These are phyloP conservation scores for Aspergillus fijiensis DNA, from an alignment of 2,329 filamentous ascomycete species.

Conservation along the genomic window DNA sequence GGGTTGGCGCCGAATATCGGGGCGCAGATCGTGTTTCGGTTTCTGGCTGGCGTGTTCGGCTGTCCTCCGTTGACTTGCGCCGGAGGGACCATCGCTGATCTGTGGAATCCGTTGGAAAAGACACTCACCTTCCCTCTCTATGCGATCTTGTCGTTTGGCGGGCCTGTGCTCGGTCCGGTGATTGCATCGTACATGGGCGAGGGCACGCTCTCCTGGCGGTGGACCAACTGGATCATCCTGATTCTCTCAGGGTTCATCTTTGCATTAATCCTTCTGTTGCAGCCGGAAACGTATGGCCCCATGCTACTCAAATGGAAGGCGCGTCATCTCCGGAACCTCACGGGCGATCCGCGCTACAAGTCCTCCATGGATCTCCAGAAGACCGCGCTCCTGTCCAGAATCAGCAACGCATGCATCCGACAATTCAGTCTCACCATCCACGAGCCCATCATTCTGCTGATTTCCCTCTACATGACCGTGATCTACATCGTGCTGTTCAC, in stretches of 20 bases:
- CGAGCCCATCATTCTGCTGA: conserved; percentile 40
- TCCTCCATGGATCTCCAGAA: conserved; percentile 49
- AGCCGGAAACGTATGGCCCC: conserved; percentile 53
- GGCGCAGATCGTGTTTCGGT: conserved; percentile 51
- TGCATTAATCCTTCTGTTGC: conserved; percentile 42
- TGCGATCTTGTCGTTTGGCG: conserved; percentile 47
- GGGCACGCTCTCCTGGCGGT: conserved; percentile 34
- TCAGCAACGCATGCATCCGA: conserved; percentile 50
- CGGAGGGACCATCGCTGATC: conserved; percentile 48
- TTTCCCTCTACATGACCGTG: conserved; percentile 35
- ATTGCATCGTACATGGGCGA: conserved; percentile 26
- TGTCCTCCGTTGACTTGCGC: conserved; percentile 48
- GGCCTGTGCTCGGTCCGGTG: conserved; percentile 27
- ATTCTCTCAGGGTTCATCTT: conserved; percentile 39
- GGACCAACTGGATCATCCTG: conserved; percentile 48
- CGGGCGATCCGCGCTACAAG: conserved; percentile 48
- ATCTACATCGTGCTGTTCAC: conserved; percentile 40
- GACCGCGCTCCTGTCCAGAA: conserved; percentile 41
- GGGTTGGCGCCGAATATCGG: conserved; percentile 52
- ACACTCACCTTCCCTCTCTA: conserved; percentile 54
- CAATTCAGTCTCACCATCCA: conserved; percentile 52
- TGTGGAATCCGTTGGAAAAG: conserved; percentile 50
- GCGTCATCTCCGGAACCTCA: conserved; percentile 39
- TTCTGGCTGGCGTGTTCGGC: conserved; percentile 51
- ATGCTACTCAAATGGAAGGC: conserved; percentile 48